Evolutionary conservation across 1,284 basidiomycete genomes (phyloP).

Genomic region (Apiotrichum gamsii): DNA sequence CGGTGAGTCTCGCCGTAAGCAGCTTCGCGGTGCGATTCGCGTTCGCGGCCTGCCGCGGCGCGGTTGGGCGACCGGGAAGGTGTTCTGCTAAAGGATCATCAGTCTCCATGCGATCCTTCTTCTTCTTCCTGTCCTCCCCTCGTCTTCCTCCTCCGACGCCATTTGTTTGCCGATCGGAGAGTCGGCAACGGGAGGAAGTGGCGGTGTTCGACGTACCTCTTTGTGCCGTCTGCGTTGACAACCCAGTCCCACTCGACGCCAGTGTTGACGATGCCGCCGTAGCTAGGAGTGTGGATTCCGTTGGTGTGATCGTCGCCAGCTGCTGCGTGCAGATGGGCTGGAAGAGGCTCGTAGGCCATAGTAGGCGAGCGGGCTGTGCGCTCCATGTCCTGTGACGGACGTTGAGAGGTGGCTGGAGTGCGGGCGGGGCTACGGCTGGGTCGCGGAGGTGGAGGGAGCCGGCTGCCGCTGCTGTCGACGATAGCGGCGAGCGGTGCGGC

Average conservation of each 20-base stretch:
- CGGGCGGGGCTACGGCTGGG: background rate
- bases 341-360: conserved; percentile 36
- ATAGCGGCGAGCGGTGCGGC: background rate
- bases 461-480: background rate
- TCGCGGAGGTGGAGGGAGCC: background rate
- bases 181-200: too few species aligned
- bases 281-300: conserved; percentile 52
- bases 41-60: conserved; percentile 13
- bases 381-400: conserved; percentile 6
- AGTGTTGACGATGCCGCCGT: conserved; percentile 54
- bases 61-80: conserved; percentile 40
- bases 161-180: too few species aligned
- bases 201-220: conserved; percentile 41
- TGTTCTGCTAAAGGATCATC: conserved; percentile 29
- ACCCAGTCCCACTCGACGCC: conserved; percentile 46
- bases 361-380: conserved; percentile 13
- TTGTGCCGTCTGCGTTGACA: conserved; percentile 31
- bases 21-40: too few species aligned
- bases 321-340: conserved; percentile 35
- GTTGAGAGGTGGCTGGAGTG: background rate
- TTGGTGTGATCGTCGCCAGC: conserved; percentile 18
- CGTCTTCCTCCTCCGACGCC: too few species aligned
- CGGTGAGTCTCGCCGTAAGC: too few species aligned
- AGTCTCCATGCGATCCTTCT: too few species aligned
- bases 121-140: too few species aligned